phyloP scores from a whole-genome alignment of 768 basidiomycete species.

The Kwoniella mangroviensis region DNA sequence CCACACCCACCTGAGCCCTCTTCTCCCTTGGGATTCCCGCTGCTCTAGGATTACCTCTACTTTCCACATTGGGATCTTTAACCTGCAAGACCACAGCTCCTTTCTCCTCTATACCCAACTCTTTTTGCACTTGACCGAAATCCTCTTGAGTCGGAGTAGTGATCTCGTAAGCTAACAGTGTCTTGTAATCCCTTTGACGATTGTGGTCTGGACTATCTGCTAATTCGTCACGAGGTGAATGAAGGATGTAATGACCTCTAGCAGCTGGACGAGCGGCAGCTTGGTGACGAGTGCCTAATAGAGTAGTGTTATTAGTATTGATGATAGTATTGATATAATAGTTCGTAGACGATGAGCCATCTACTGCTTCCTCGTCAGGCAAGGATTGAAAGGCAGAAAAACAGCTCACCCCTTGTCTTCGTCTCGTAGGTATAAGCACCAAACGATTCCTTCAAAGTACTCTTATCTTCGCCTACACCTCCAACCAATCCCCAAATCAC shows the following conservation, averaged over 20 bases:
- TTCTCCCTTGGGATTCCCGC: constrained; percentile 47
- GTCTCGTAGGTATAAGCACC: constrained; percentile 51
- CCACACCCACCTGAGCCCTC: constrained; percentile 38
- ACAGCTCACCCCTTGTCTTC: constrained; percentile 48
- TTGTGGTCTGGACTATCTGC: constrained; percentile 46
- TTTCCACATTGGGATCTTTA: constrained; percentile 46
- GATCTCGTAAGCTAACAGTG: constrained; percentile 47
- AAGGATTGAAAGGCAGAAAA: background rate
- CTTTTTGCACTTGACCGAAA: constrained; percentile 49
- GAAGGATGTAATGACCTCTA: constrained; percentile 53
- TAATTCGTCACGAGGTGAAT: constrained; percentile 48
- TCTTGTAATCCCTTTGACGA: constrained; percentile 49
- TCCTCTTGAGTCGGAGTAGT: constrained; percentile 48
- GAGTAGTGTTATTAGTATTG: background rate
- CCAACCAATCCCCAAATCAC: constrained; percentile 52
- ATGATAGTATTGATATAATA: background rate
- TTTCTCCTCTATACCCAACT: constrained; percentile 43
- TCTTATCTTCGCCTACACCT: constrained; percentile 29
- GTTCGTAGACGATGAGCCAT: background rate
- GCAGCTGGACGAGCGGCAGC: constrained; percentile 50
- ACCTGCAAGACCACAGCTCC: constrained; percentile 47
- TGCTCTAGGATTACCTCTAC: constrained; percentile 42
- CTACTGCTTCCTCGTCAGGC: background rate
- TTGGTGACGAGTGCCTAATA: constrained; percentile 47
- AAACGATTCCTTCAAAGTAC: constrained; percentile 41